Conservation (phyloP, 1,284 basidiomycete genomes). For the Ustilago tritici region DNA sequence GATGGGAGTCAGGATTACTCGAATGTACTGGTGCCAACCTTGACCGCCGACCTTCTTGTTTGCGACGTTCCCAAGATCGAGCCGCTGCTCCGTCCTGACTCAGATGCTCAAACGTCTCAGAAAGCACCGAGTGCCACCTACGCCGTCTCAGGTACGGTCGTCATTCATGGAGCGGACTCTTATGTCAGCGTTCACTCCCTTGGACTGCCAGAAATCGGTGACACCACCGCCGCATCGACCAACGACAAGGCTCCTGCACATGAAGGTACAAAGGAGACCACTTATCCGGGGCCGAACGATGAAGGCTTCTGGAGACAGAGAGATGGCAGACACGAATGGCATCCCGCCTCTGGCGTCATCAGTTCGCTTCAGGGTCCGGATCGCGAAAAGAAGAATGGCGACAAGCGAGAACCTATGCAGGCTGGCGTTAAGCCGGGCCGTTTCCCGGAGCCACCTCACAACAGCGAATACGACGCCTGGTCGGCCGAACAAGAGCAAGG, state of each 20-base stretch:
- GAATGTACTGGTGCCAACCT: not conserved
- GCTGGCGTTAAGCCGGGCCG: not conserved
- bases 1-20: not conserved
- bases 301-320: constrained; percentile 53
- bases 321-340: constrained; percentile 45
- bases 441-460: constrained; percentile 1
- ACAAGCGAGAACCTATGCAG: not conserved
- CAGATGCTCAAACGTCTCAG: not conserved
- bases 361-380: not conserved
- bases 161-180: constrained; percentile 10
- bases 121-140: constrained; percentile 19
- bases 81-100: constrained; percentile 26
- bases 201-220: constrained; percentile 20
- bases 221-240: not conserved
- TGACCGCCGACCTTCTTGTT: constrained; percentile 40
- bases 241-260: not conserved
- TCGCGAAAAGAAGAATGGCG: not conserved
- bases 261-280: not conserved
- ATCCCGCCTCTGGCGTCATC: constrained; percentile 15
- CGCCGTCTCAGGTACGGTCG: constrained; percentile 44
- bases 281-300: constrained; percentile 40
- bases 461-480: constrained; percentile 48
- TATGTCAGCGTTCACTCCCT: not conserved
- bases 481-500: constrained; percentile 46
- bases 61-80: constrained; percentile 45